These are phyloP conservation scores for Boletus edulis DNA, from an alignment of 768 basidiomycete species.

Conservation along the genomic window DNA sequence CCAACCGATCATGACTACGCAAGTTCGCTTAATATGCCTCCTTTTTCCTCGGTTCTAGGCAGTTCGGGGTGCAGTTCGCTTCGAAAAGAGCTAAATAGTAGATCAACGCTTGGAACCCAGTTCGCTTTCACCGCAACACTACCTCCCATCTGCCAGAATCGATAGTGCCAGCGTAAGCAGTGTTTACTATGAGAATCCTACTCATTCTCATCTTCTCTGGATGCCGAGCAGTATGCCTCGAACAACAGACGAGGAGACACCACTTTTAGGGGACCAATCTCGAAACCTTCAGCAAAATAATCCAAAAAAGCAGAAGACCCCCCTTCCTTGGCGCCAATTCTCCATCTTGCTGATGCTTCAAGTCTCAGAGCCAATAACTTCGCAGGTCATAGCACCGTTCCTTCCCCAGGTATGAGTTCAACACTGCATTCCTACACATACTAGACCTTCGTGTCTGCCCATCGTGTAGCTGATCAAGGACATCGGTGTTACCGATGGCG, in stretches of 20 bases:
- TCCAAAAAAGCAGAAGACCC: constrained; percentile 39
- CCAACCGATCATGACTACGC: no score
- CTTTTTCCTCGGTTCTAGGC: no score
- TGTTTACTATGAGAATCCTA: no score
- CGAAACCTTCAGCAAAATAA: constrained; percentile 7
- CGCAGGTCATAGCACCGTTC: constrained; percentile 73
- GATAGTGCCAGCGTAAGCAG: no score
- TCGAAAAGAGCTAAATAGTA: no score
- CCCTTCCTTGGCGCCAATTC: constrained; percentile 69
- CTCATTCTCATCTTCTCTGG: neutral
- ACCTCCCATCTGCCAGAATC: no score
- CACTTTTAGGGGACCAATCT: constrained; percentile 39
- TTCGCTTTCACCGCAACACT: no score
- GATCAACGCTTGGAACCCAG: no score
- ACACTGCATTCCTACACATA: neutral
- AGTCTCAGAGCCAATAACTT: constrained; percentile 71
- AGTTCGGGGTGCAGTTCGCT: no score
- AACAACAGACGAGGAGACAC: constrained; percentile 56
- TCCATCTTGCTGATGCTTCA: constrained; percentile 66
- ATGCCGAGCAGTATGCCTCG: constrained; percentile 2
- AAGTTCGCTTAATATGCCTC: no score
- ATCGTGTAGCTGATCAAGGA: constrained; percentile 26
- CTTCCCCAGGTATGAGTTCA: constrained; percentile 49
- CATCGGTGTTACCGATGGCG: constrained; percentile 39
- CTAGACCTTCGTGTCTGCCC: neutral